Base-by-base conservation (phyloP, 208 protist genomes). In the Porcisia hertigi region DNA sequence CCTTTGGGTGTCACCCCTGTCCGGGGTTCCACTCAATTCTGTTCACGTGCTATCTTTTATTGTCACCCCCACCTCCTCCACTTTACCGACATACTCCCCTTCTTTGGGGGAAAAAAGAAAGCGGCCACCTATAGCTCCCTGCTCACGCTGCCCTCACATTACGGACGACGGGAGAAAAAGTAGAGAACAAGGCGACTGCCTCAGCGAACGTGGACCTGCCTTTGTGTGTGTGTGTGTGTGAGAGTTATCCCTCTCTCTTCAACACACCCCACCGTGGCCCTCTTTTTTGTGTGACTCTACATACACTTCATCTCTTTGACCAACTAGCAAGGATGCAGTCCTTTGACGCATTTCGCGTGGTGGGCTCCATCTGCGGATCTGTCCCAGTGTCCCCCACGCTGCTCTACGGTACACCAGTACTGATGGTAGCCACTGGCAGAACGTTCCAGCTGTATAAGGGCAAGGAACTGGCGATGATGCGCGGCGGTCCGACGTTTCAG, bases 401-500 rank as follows among this genome's bases (percentile, higher is more conserved):
- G 16, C 79, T 97, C 25, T 97, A 97, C 81, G 93, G 93, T 55
- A 86, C 82, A 0, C 90, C 91, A 0, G 63, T 95, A 8, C 65
- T 95, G 63, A 95, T 97, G 93, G 90, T 94, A 16, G 89, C 93
- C 20, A 88, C 91, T 7, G 93, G 93, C 34, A 82, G 81, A 55
- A 95, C 91, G 39, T 97, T 92, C 80, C 89, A 94, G 72, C 81
- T 97, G 39, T 97, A 91, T 81, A 92, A 92, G 67, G 91, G 93
- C 7, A 93, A 94, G 73, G 86, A 93, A 62, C 81, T 97, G 62
- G 79, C 86, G 3, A 91, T 95, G 86, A 73, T 95, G 60, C 93
- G 93, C 45, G 93, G 93, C 45, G 93, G 93, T 8, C 90, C 93
- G 23, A 89, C 86, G 58, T 95, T 90, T 70, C 60, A 85, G 54